A percentile compares a stretch with the other conserved stretches of the same genome.
Conservation (phyloP, 129 eudicot species). For the Flaveria sonorensis region DNA sequence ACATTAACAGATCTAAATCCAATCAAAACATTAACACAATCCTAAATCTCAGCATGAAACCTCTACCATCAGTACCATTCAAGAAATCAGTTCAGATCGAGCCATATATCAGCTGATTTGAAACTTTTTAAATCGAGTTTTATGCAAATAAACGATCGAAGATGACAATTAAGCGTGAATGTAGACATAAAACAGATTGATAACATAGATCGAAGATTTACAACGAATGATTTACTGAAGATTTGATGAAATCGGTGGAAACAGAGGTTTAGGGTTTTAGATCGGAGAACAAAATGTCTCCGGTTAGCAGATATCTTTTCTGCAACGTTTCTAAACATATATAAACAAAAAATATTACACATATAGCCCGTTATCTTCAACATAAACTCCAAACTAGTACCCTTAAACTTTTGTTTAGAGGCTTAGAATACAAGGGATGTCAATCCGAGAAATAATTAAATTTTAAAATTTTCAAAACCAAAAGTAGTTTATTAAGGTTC, state of each 20-base stretch:
- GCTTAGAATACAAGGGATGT: neutral
- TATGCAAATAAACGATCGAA: neutral
- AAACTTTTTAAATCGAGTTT: slow-evolving; percentile 3
- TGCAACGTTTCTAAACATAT: neutral
- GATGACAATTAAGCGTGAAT: slow-evolving; percentile 12
- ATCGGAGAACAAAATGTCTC: slow-evolving; percentile 26
- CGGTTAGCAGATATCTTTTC: neutral
- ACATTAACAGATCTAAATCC: slow-evolving; percentile 15
- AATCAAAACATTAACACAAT: neutral
- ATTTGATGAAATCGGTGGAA: slow-evolving; percentile 3
- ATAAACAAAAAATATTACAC: slow-evolving; percentile 5
- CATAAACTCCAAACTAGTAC: neutral
- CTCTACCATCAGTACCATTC: neutral
- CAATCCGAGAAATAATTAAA: neutral
- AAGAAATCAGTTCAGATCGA: slow-evolving; percentile 24
- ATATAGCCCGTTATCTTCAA: slow-evolving; percentile 5
- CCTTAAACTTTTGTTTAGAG: neutral
- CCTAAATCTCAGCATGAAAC: neutral
- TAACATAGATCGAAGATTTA: slow-evolving; percentile 25
- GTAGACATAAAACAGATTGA: slow-evolving; percentile 3
- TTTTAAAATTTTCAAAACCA: neutral
- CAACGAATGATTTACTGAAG: slow-evolving; percentile 5
- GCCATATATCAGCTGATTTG: slow-evolving; percentile 14
- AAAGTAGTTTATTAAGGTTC: neutral
- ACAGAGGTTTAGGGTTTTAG: slow-evolving; percentile 28